These are phyloP conservation scores for Nakazawaea ernobii DNA, from an alignment of 805 yeast genomes.

Conservation along the genomic window DNA sequence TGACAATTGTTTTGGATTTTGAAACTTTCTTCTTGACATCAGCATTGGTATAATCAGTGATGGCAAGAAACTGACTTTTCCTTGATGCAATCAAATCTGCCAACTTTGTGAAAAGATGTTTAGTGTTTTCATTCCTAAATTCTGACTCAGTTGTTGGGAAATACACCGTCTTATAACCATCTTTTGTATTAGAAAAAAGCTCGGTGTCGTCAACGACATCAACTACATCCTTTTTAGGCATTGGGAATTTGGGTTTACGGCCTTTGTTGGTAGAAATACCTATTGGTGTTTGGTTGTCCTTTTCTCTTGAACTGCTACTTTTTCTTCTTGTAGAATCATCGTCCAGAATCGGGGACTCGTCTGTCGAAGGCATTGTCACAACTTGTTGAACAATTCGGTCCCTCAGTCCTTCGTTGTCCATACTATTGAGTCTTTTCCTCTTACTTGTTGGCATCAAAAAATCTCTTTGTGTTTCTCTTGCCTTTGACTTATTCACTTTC, in stretches of 20 bases:
- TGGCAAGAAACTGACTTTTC: conserved; percentile 8
- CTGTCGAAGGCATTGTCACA: not conserved
- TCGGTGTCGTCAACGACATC: conserved; percentile 9
- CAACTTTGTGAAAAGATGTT: conserved; percentile 20
- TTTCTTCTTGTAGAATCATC: conserved; percentile 17
- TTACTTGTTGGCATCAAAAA: conserved; percentile 26
- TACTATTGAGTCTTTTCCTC: conserved; percentile 16
- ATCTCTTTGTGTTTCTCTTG: conserved; percentile 29
- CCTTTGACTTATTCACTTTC: conserved; percentile 34
- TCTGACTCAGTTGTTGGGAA: conserved; percentile 14
- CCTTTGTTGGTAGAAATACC: not conserved
- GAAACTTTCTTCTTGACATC: conserved; percentile 17
- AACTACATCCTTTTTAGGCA: conserved; percentile 1
- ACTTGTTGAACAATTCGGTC: conserved; percentile 4
- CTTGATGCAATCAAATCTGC: not conserved
- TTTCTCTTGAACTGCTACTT: conserved; percentile 12
- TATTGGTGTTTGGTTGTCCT: conserved; percentile 5
- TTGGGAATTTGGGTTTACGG: conserved; percentile 1
- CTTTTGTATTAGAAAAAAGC: conserved; percentile 1
- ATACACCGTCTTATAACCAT: conserved; percentile 10
- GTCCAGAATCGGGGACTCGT: not conserved
- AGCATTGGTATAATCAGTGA: conserved; percentile 21
- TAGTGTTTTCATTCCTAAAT: conserved; percentile 17
- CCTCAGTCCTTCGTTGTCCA: conserved; percentile 7
- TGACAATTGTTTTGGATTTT: conserved; percentile 31